Percentiles rank a stretch among this genome's conserved stretches.
Evolutionary conservation across 192 early-diverging fungal genomes (phyloP).

Genomic region (Coemansia sp.): DNA sequence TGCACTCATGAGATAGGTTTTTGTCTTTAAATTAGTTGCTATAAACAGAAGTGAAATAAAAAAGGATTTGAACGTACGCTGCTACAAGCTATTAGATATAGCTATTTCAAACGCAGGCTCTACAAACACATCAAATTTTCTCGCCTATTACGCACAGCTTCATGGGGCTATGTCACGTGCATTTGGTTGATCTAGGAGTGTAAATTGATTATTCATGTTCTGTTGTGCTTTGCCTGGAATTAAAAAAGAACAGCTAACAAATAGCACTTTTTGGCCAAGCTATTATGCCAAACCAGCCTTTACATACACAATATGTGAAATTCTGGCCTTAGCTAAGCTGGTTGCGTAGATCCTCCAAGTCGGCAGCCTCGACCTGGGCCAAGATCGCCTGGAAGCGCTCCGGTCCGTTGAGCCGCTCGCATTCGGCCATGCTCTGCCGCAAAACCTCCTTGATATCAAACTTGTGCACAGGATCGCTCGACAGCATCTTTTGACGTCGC

Average conservation of each 20-base stretch:
- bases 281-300: background rate
- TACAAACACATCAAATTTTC: background rate
- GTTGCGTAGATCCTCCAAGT: constrained; percentile 27
- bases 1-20: constrained; percentile 38
- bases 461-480: constrained; percentile 32
- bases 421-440: constrained; percentile 25
- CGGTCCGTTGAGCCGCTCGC: constrained; percentile 33
- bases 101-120: too few species aligned
- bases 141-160: too few species aligned
- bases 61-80: background rate
- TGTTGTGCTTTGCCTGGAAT: background rate
- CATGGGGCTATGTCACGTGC: constrained; percentile 12
- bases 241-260: too few species aligned
- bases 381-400: constrained; percentile 29
- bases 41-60: too few species aligned
- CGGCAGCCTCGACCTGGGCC: constrained; percentile 14
- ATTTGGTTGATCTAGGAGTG: too few species aligned
- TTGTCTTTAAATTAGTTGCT: too few species aligned
- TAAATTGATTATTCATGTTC: too few species aligned
- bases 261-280: background rate
- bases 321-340: constrained; percentile 22
- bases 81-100: too few species aligned
- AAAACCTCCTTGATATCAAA: constrained; percentile 21
- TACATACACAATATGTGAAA: too few species aligned
- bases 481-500: constrained; percentile 17